These are phyloP conservation scores for Suillus hirtellus DNA, from an alignment of 768 basidiomycete species.

Conservation along the genomic window DNA sequence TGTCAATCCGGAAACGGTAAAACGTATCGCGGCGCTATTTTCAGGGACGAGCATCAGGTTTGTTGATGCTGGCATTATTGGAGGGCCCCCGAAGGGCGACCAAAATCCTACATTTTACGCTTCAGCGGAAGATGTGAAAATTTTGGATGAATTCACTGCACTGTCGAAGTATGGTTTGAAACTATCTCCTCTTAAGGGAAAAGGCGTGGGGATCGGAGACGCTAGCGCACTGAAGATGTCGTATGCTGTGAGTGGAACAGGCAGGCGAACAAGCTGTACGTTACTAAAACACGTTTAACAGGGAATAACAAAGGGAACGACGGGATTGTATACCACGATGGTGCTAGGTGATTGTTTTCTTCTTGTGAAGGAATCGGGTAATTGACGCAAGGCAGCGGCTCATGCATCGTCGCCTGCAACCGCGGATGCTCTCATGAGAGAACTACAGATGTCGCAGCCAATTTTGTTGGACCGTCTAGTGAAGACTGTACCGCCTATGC, in stretches of 20 bases:
- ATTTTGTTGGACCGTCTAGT: constrained; percentile 41
- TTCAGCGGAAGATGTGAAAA: constrained; percentile 37
- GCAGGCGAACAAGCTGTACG: constrained; percentile 4
- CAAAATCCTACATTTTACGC: constrained; percentile 60
- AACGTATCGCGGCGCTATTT: constrained; percentile 49
- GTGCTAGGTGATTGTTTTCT: constrained; percentile 43
- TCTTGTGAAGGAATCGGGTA: constrained; percentile 7
- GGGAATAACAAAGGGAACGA: constrained; percentile 59
- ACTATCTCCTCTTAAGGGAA: constrained; percentile 45
- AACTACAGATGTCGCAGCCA: constrained; percentile 49
- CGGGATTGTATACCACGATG: constrained; percentile 54
- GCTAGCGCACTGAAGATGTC: constrained; percentile 68
- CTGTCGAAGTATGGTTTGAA: constrained; percentile 48
- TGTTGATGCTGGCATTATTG: constrained; percentile 59
- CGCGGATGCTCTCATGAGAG: constrained; percentile 53
- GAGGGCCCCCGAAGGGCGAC: constrained; percentile 48
- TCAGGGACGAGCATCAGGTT: constrained; percentile 40
- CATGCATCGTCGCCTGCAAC: constrained; percentile 61
- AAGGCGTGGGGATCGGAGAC: constrained; percentile 51
- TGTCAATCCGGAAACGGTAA: constrained; percentile 51
- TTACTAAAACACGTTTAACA: constrained; percentile 20
- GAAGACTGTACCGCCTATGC: constrained; percentile 45
- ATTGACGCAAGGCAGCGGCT: constrained; percentile 40
- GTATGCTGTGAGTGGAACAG: constrained; percentile 48
- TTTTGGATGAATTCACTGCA: constrained; percentile 40